Evolutionary conservation across 176 grass and related monocot genomes (phyloP).

Genomic region (Elymus sibiricus): DNA sequence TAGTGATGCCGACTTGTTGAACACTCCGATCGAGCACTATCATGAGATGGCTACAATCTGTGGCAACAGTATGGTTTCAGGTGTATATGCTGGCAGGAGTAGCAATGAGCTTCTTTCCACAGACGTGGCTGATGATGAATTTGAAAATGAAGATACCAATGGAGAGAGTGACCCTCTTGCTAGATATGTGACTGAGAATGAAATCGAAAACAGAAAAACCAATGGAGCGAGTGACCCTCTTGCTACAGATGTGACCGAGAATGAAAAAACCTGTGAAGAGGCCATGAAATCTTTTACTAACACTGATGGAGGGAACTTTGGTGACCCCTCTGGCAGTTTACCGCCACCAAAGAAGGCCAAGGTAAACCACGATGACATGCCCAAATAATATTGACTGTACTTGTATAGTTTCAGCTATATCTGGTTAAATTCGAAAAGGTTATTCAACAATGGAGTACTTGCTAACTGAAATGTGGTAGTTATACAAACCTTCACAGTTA

Average conservation of each 20-base stretch:
- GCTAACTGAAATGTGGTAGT: not conserved
- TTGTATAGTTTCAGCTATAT: not conserved
- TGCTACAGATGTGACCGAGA: not conserved
- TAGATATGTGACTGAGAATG: not conserved
- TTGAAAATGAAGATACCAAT: not conserved
- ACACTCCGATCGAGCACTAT: conserved; percentile 1
- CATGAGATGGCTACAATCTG: conserved; percentile 9
- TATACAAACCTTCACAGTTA: not conserved
- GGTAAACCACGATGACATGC: not conserved
- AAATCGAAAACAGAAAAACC: not conserved
- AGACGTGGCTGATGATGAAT: not conserved
- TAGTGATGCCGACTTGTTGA: conserved; percentile 5
- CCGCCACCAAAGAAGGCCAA: conserved; percentile 19
- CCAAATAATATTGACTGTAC: not conserved
- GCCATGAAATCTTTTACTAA: not conserved
- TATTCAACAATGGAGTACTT: not conserved
- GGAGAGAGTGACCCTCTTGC: not conserved
- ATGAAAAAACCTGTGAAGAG: not conserved
- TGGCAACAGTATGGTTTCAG: not conserved
- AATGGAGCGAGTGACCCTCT: not conserved
- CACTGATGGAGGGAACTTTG: not conserved
- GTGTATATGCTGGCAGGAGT: not conserved
- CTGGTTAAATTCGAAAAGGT: not conserved
- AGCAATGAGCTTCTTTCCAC: not conserved
- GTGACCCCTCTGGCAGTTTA: not conserved